A percentile compares a stretch with the other conserved stretches of the same genome.
phyloP scores from a whole-genome alignment of 371 early-diverging fungal genomes.

The Apophysomyces sp. region DNA sequence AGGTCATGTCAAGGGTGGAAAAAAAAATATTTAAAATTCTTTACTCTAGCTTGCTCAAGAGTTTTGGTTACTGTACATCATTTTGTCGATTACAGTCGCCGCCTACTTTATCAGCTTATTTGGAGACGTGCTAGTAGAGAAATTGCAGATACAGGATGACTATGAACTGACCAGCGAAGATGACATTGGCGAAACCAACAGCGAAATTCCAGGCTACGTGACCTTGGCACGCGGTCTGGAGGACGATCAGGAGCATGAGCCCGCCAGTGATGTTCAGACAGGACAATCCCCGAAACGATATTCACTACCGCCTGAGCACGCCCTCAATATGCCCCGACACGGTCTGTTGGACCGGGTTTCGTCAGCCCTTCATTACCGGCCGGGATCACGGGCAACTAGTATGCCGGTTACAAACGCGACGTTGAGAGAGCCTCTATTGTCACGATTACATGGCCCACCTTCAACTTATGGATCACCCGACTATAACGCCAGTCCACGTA shows the following conservation, averaged over 20 bases:
- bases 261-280: not conserved
- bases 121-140: constrained; percentile 18
- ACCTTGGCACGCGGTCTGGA: not conserved
- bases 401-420: not conserved
- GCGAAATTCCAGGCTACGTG: not conserved
- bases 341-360: not conserved
- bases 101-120: constrained; percentile 24
- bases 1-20: not conserved
- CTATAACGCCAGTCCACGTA: not conserved
- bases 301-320: not conserved
- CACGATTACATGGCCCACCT: not conserved
- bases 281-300: not conserved
- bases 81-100: constrained; percentile 19
- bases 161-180: not conserved
- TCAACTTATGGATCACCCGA: not conserved
- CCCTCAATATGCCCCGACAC: not conserved
- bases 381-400: not conserved
- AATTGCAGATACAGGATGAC: constrained; percentile 13
- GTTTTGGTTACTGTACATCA: constrained; percentile 23
- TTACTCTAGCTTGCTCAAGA: constrained; percentile 19
- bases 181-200: not conserved
- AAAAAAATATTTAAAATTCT: not conserved
- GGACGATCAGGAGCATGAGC: not conserved
- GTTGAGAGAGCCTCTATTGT: not conserved
- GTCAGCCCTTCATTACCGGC: not conserved